A percentile compares a stretch with the other conserved stretches of the same genome.
Conservation (phyloP, 345 rosid species). For the Psidium friedrichsthalianum region DNA sequence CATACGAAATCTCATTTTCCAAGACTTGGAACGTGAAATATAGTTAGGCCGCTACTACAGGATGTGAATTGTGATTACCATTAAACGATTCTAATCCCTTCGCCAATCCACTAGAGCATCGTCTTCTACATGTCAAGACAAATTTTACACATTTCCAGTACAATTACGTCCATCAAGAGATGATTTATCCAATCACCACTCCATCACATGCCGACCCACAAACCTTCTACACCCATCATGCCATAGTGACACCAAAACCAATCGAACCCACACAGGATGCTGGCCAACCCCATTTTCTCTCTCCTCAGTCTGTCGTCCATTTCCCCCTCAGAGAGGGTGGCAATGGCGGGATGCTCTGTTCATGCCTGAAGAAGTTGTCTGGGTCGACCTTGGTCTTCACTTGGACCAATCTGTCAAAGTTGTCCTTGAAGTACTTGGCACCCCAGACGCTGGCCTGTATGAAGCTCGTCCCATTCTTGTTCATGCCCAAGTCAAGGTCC, state of each 20-base stretch:
- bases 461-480: neutral
- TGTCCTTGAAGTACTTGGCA: neutral
- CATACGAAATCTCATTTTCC: neutral
- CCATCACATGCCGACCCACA: neutral
- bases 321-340: neutral
- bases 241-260: neutral
- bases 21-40: neutral
- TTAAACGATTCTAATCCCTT: neutral
- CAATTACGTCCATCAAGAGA: neutral
- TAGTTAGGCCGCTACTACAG: neutral
- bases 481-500: neutral
- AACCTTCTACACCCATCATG: neutral
- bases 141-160: neutral
- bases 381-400: constrained; percentile 19
- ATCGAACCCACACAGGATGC: neutral
- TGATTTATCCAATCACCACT: neutral
- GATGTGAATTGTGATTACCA: neutral
- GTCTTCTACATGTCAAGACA: neutral
- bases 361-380: constrained; percentile 14
- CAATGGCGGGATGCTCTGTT: constrained; percentile 10
- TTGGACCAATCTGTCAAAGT: constrained; percentile 13
- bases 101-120: neutral
- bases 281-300: neutral
- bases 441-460: neutral
- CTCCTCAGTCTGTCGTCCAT: neutral